A percentile compares a stretch with the other conserved stretches of the same genome.
Evolutionary conservation across 2,329 filamentous ascomycete species (phyloP).

Genomic region (Catunica adiposa): DNA sequence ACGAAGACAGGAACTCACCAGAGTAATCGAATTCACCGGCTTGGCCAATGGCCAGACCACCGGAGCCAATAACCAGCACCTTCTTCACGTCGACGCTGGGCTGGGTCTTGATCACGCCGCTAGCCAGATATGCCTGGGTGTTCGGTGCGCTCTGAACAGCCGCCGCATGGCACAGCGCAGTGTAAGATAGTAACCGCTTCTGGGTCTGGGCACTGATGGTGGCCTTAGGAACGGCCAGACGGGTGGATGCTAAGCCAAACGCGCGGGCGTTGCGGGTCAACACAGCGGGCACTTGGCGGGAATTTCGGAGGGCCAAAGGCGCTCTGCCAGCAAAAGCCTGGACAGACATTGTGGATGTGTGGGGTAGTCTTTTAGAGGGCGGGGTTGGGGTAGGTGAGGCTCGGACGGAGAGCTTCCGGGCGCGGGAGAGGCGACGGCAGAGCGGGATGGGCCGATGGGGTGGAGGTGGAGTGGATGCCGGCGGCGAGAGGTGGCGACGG

Average conservation of each 20-base stretch:
- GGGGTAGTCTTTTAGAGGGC: background rate
- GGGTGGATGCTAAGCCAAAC: constrained; percentile 7
- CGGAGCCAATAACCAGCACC: constrained; percentile 88
- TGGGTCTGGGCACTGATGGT: constrained; percentile 17
- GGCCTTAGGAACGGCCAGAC: constrained; percentile 6
- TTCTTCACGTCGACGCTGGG: constrained; percentile 85
- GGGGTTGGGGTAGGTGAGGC: background rate
- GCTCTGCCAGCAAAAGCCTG: constrained; percentile 37
- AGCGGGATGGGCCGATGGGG: background rate
- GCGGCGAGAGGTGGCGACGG: background rate
- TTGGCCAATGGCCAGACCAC: constrained; percentile 90
- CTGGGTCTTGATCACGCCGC: constrained; percentile 65
- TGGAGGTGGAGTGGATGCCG: background rate
- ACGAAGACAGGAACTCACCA: constrained; percentile 39
- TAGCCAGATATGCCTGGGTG: constrained; percentile 74
- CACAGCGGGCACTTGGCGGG: constrained; percentile 28
- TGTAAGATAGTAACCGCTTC: constrained; percentile 34
- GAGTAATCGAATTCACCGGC: constrained; percentile 98
- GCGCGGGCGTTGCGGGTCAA: constrained; percentile 7
- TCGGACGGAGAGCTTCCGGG: background rate
- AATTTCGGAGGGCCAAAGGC: constrained; percentile 40
- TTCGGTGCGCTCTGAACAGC: constrained; percentile 55
- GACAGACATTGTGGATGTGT: constrained; percentile 19
- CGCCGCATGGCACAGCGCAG: constrained; percentile 25
- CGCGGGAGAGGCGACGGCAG: background rate